Evolutionary conservation across 2,329 filamentous ascomycete genomes (phyloP), one percentile per base, ranked within the genome.

Genomic region (Cladosporium sp.): DNA sequence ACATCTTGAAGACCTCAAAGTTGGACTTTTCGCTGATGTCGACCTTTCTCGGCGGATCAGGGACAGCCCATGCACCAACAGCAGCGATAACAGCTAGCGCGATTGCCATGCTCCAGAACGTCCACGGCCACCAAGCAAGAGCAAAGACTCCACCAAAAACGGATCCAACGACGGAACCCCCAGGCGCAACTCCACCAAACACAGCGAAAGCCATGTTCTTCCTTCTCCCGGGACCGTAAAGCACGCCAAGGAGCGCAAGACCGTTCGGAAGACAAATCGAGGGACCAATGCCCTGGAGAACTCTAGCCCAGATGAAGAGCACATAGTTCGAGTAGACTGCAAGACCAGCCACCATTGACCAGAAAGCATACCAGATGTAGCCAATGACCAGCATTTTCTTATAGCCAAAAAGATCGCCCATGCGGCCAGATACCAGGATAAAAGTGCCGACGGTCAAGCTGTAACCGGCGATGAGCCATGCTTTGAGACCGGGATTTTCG

Each of bases 381-480:
- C 80, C 80, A 54, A 80, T 73, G 36, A 77, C 72, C 28, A 80
- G 76, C 67, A 81, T 74, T 7, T 74, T 74, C 70, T 80, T 80
- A 74, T 81, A 77, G 12, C 80, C 80, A 52, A 81, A 75, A 4
- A 80, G 74, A 64, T 82, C 80, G n/a, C 80, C 80, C 6, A 81
- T 66, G 15, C 79, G 75, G 14, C 80, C 80, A 21, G 78, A 77
- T 28, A 81, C 78, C 38, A 82, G 75, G 65, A 82, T 82, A 68
- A 81, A 81, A 4, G 79, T 81, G 24, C 80, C 80, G n/a, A 81
- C 78, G 0, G 80, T 81, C 28, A 81, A 70, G 52, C 74, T 76
- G 73, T 81, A 82, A 18, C 74, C 79, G 3, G 80, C 80, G 52
- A 80, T 77, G 62, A 81, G 74, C 80, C 80, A 82, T 24, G 78